These are phyloP conservation scores for Tylopilus orsonianus DNA, from an alignment of 1,284 basidiomycete genomes.

Conservation along the genomic window DNA sequence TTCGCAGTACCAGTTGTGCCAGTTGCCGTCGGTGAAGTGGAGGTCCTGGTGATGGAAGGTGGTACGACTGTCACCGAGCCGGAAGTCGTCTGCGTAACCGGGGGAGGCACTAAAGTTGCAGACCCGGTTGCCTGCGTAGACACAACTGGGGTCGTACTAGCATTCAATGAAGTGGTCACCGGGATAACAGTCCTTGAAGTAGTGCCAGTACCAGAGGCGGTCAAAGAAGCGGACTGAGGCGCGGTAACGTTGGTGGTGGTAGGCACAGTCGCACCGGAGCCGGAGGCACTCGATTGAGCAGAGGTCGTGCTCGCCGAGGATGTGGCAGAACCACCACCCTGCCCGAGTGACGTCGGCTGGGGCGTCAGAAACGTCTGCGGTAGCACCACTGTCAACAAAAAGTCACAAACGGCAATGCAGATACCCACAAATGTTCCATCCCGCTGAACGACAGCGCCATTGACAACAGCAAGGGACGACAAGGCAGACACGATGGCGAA, in stretches of 20 bases:
- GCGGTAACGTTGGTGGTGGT: too few species aligned
- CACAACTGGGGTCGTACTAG: too few species aligned
- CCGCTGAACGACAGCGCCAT: constrained; percentile 19
- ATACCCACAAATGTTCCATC: constrained; percentile 18
- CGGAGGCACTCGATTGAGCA: background rate
- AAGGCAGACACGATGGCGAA: constrained; percentile 9
- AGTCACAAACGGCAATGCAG: accelerated
- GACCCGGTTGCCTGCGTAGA: too few species aligned
- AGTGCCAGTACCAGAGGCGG: too few species aligned
- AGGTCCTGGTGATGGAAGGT: background rate
- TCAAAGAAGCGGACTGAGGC: background rate
- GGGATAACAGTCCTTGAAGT: too few species aligned
- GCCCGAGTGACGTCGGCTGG: constrained; percentile 2
- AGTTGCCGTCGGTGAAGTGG: background rate
- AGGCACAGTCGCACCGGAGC: too few species aligned
- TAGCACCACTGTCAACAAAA: background rate
- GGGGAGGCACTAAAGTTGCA: too few species aligned
- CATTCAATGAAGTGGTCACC: too few species aligned
- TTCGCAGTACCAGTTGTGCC: background rate
- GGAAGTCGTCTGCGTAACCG: too few species aligned
- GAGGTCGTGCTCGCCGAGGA: background rate
- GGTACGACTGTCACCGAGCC: too few species aligned
- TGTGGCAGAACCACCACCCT: background rate
- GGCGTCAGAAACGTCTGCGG: constrained; percentile 15
- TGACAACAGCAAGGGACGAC: constrained; percentile 13